Percentiles rank a stretch among this genome's conserved stretches.
Conservation (phyloP, 2,329 filamentous ascomycete species). For the Aspergillus flavus region DNA sequence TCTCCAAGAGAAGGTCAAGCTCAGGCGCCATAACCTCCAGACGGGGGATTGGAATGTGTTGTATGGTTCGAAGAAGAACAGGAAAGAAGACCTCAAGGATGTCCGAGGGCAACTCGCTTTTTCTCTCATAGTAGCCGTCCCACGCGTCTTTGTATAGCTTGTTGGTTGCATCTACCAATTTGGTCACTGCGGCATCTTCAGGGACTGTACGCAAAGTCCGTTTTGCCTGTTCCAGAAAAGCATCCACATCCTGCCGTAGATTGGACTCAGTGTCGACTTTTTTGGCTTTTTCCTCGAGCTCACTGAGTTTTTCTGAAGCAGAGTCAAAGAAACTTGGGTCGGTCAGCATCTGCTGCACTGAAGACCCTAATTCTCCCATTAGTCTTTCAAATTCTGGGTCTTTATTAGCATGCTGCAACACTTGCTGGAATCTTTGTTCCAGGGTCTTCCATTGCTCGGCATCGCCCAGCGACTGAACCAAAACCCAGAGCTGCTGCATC, state of each 20-base stretch:
- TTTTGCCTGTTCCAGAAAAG: conserved; percentile 69
- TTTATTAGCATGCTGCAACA: conserved; percentile 72
- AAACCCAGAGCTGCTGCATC: conserved; percentile 75
- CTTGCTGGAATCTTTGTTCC: conserved; percentile 66
- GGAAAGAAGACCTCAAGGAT: conserved; percentile 80
- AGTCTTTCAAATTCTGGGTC: conserved; percentile 83
- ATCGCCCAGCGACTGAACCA: conserved; percentile 80
- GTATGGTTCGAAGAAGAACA: conserved; percentile 72
- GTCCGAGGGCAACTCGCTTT: conserved; percentile 74
- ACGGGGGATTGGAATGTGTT: conserved; percentile 86
- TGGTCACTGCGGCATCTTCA: conserved; percentile 71
- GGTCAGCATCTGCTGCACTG: conserved; percentile 78
- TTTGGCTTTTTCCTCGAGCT: conserved; percentile 59
- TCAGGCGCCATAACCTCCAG: conserved; percentile 84
- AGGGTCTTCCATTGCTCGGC: conserved; percentile 73
- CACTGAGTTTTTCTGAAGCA: conserved; percentile 65
- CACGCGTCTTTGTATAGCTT: conserved; percentile 72
- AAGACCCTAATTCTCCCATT: conserved; percentile 70
- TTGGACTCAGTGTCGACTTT: conserved; percentile 66
- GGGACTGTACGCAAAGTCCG: conserved; percentile 69
- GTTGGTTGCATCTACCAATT: conserved; percentile 67
- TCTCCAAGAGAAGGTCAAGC: conserved; percentile 84
- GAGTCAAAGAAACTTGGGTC: conserved; percentile 85
- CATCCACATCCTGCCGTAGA: conserved; percentile 72
- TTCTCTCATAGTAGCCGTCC: conserved; percentile 64